Evolutionary conservation across 2,329 filamentous ascomycete genomes (phyloP).

Genomic region (Fusarium buxicola): DNA sequence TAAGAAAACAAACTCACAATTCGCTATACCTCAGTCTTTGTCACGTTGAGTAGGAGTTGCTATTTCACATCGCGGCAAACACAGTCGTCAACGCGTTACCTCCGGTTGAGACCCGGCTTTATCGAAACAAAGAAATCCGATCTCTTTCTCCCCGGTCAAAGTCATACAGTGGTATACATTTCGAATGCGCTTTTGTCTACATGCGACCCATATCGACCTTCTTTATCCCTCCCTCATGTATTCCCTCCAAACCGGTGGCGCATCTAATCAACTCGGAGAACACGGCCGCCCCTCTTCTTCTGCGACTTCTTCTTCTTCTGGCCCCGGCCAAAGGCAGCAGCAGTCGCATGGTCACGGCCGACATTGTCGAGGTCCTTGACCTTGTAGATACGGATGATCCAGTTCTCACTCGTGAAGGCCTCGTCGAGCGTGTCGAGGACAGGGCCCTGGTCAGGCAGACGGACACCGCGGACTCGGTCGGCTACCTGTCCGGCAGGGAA

Average conservation of each 20-base stretch:
- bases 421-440: slow-evolving; percentile 91
- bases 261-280: slow-evolving; percentile 76
- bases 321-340: slow-evolving; percentile 78
- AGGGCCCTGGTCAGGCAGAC: slow-evolving; percentile 85
- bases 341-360: slow-evolving; percentile 83
- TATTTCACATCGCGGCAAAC: slow-evolving; percentile 15
- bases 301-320: slow-evolving; percentile 84
- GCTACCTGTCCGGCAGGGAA: slow-evolving; percentile 92
- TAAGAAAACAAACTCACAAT: slow-evolving; percentile 4
- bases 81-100: neutral
- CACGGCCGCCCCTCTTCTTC: slow-evolving; percentile 78
- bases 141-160: slow-evolving; percentile 33
- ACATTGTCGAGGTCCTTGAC: slow-evolving; percentile 99
- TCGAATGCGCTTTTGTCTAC: slow-evolving; percentile 52
- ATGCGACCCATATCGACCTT: slow-evolving; percentile 37
- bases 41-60: slow-evolving; percentile 8
- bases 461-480: slow-evolving; percentile 87
- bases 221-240: slow-evolving; percentile 36
- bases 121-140: slow-evolving; percentile 19
- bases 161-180: slow-evolving; percentile 56
- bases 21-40: slow-evolving; percentile 4
- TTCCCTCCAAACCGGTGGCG: slow-evolving; percentile 15
- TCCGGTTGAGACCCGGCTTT: neutral
- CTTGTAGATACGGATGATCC: slow-evolving; percentile 99
- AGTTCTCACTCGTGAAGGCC: slow-evolving; percentile 99